Conservation (phyloP, 495 filamentous ascomycete genomes). For the Wilcoxina mikolae region DNA sequence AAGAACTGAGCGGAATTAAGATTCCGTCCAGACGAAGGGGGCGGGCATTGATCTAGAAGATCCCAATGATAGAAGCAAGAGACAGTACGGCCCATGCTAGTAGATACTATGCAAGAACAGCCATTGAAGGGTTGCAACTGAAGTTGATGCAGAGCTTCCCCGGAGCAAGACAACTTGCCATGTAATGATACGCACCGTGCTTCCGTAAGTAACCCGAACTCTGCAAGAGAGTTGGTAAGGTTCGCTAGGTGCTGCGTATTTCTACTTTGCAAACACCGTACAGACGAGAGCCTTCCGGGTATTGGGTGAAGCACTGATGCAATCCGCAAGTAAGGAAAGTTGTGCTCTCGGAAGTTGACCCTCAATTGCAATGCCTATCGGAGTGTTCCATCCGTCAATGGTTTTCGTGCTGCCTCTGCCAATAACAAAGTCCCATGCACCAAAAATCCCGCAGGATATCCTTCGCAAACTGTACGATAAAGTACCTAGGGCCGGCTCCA, state of each 20-base stretch:
- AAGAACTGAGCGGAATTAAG: constrained; percentile 16
- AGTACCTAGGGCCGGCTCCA: constrained; percentile 18
- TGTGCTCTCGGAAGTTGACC: constrained; percentile 22
- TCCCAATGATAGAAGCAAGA: constrained; percentile 14
- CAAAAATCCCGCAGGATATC: constrained; percentile 11
- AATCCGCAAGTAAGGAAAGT: constrained; percentile 24
- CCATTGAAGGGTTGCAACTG: constrained; percentile 33
- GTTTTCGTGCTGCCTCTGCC: constrained; percentile 12
- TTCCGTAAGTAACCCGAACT: constrained; percentile 24
- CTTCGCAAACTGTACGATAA: constrained; percentile 25
- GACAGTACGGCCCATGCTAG: constrained; percentile 7
- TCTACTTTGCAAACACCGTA: constrained; percentile 22
- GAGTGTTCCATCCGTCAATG: constrained; percentile 19
- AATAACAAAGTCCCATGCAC: constrained; percentile 24
- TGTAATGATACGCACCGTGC: constrained; percentile 18
- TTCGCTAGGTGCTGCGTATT: constrained; percentile 24
- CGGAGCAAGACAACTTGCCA: constrained; percentile 27
- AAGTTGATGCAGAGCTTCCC: constrained; percentile 23
- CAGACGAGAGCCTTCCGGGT: constrained; percentile 27
- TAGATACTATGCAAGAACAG: constrained; percentile 8
- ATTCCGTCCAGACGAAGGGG: constrained; percentile 21
- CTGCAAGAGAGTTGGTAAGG: constrained; percentile 13
- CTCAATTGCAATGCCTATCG: constrained; percentile 21
- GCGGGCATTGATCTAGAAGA: constrained; percentile 23
- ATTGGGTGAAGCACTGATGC: constrained; percentile 19